phyloP scores from a whole-genome alignment of 495 filamentous ascomycete genomes.

The Cairneyella variabilis region DNA sequence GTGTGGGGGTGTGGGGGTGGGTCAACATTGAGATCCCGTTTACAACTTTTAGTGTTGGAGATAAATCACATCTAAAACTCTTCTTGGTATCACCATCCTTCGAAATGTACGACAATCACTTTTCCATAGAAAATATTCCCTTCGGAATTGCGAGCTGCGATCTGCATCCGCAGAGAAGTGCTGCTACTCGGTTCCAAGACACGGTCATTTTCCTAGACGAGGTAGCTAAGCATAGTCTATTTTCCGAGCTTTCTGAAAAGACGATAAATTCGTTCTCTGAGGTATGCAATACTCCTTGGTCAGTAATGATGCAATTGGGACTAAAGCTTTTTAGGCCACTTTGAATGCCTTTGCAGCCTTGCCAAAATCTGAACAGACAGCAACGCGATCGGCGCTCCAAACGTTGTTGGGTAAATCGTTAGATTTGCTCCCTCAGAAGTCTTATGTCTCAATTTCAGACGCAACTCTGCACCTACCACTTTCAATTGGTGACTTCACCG shows the following conservation, averaged over 20 bases:
- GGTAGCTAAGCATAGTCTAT: conserved; percentile 52
- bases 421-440: conserved; percentile 46
- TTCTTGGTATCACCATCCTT: too few relatives aligned
- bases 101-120: conserved; percentile 40
- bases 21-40: too few relatives aligned
- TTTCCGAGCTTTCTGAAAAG: conserved; percentile 40
- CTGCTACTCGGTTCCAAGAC: conserved; percentile 61
- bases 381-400: conserved; percentile 68
- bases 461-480: conserved; percentile 76
- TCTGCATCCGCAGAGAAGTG: conserved; percentile 54
- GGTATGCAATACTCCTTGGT: too few relatives aligned
- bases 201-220: conserved; percentile 68
- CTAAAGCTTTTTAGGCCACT: conserved; percentile 43
- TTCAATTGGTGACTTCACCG: conserved; percentile 86
- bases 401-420: conserved; percentile 43
- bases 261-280: not conserved
- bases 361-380: conserved; percentile 64
- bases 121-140: conserved; percentile 88
- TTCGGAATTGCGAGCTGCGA: conserved; percentile 71
- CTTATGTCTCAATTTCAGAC: conserved; percentile 38
- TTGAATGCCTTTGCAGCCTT: conserved; percentile 80
- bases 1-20: too few relatives aligned
- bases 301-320: not conserved
- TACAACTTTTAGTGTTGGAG: too few relatives aligned
- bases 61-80: too few relatives aligned